These are phyloP conservation scores for Cystofilobasidium capitatum DNA, from an alignment of 768 basidiomycete species.

Conservation along the genomic window DNA sequence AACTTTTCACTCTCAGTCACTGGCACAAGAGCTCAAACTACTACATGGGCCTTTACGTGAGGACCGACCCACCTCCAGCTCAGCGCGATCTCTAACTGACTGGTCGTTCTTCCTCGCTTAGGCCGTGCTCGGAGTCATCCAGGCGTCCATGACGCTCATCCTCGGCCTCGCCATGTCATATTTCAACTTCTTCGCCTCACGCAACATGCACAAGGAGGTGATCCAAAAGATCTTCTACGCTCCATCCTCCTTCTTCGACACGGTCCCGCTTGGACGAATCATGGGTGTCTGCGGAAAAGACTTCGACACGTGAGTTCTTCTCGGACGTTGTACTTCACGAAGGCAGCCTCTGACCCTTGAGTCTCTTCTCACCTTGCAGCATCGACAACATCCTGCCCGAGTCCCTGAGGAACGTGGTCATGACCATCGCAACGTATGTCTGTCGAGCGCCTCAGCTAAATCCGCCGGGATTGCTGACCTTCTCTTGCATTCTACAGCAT, in stretches of 20 bases:
- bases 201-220: constrained; percentile 51
- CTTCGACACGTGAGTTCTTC: constrained; percentile 33
- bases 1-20: not conserved
- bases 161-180: constrained; percentile 41
- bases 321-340: not conserved
- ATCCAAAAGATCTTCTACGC: constrained; percentile 54
- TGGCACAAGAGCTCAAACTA: not conserved
- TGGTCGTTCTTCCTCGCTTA: not conserved
- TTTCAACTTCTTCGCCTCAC: constrained; percentile 58
- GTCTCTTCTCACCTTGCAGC: not conserved
- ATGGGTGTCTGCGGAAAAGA: constrained; percentile 35
- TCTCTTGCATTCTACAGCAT: constrained; percentile 16
- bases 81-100: not conserved
- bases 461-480: not conserved
- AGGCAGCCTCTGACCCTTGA: not conserved
- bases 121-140: constrained; percentile 9
- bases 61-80: not conserved
- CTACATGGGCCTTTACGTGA: constrained; percentile 5
- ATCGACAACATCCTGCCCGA: constrained; percentile 19
- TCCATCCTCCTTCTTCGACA: constrained; percentile 85
- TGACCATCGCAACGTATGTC: constrained; percentile 43
- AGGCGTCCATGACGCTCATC: constrained; percentile 10
- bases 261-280: constrained; percentile 35
- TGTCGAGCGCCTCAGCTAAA: constrained; percentile 39
- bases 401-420: constrained; percentile 58